Evolutionary conservation across 306 rosid genomes (phyloP), one percentile per base, ranked within the genome.

Genomic region (Vicia sativa): DNA sequence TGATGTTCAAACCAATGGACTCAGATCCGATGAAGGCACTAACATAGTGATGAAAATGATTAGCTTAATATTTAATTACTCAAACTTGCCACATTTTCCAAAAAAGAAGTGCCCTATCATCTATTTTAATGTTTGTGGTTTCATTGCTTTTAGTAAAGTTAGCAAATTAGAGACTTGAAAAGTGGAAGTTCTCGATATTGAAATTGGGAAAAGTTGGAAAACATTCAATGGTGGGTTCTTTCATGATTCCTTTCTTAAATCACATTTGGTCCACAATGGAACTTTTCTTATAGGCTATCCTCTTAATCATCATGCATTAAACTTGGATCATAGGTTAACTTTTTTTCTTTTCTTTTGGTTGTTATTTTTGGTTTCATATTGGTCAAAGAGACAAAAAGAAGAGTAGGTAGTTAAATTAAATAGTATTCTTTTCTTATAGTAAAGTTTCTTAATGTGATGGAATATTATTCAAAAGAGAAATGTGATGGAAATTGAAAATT

Each of bases 81-180:
- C 77, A 72, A 75, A 73, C 77, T 72, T 21, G 23, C 79, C 82
- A 72, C 79, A 79, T 81, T 79, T 80, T 73, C 84, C 82, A 55
- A 78, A 81, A 83, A 83, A 72, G 60, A 86, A 74, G 62, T 68
- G 81, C 44, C 77, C 68, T 74, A 31, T 29, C 65, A 64, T 58
- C 9, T 52, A 67, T 39, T 62, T 62, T 46, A 2, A 74, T 74
- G 68, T 77, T 76, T 65, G 77, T 70, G 75, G 72, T 23, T 16
- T n/a, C 77, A 77, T 80, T 79, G 84, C 95, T 92, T 89, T 87
- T 81, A 56, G 81, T 78, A 89, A 87, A 87, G 85, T 78, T 66
- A 52, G 71, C 55, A 83, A 85, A 86, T 86, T 75, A 50, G 87
- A 66, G 92, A 79, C 77, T 80, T 85, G 84, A 86, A 91, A 81